These are phyloP conservation scores for Solanum lycopersicoides DNA, from an alignment of 257 asterid species.

Conservation along the genomic window DNA sequence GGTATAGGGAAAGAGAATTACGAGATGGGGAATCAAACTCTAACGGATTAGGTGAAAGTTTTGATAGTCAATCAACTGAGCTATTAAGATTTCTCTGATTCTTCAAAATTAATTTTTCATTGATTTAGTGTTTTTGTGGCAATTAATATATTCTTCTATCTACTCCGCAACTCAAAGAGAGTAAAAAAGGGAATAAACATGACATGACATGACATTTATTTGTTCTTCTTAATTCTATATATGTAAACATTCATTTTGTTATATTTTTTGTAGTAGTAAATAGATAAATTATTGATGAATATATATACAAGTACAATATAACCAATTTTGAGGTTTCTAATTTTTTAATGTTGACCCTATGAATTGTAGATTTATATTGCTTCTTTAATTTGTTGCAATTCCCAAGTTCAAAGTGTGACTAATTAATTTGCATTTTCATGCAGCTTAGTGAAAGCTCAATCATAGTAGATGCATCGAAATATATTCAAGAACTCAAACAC, in stretches of 20 bases:
- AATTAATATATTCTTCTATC: neutral
- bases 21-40: neutral
- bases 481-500: constrained; percentile 59
- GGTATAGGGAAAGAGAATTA: neutral
- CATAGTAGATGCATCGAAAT: constrained; percentile 68
- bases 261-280: neutral
- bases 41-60: neutral
- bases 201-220: neutral
- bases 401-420: neutral
- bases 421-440: neutral
- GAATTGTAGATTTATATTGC: neutral
- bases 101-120: neutral
- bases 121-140: neutral
- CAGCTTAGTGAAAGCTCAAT: constrained; percentile 62
- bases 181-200: neutral
- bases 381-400: neutral
- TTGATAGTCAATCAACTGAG: neutral
- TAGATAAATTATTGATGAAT: neutral
- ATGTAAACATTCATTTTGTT: neutral
- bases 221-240: neutral
- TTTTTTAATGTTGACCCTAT: neutral
- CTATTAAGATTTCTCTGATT: too few species aligned
- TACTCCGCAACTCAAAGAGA: neutral
- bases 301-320: neutral
- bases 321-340: neutral